phyloP scores from a whole-genome alignment of 768 basidiomycete species.

The Symmetrospora coprosmae region DNA sequence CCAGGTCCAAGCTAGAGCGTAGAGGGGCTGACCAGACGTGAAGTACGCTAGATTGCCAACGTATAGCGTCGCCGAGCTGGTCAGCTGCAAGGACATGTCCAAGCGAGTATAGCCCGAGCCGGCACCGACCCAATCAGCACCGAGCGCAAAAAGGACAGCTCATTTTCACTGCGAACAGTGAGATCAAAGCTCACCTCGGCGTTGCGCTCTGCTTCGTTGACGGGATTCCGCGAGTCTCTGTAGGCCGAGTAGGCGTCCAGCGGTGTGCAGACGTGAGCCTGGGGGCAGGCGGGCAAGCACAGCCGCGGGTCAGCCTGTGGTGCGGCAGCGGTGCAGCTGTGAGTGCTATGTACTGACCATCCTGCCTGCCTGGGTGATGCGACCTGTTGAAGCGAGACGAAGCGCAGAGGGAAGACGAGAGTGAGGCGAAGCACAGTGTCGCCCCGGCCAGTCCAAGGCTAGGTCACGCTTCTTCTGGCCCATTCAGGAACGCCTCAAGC shows the following conservation, averaged over 20 bases:
- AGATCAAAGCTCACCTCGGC: constrained; percentile 5
- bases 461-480: no score
- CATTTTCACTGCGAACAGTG: constrained; percentile 13
- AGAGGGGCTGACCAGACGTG: constrained; percentile 24
- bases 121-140: no score
- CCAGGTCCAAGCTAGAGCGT: neutral
- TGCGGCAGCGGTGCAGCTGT: no score
- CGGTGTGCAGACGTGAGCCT: constrained; percentile 66
- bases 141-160: no score
- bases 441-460: no score
- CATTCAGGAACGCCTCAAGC: no score
- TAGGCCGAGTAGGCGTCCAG: constrained; percentile 94
- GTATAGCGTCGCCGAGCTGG: constrained; percentile 59
- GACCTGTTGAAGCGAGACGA: no score
- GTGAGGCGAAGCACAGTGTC: no score
- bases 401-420: no score
- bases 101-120: no score
- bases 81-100: neutral
- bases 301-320: neutral
- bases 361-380: no score
- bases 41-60: constrained; percentile 46
- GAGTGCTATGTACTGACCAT: no score
- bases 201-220: neutral
- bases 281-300: neutral
- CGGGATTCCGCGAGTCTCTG: constrained; percentile 62